phyloP scores from a whole-genome alignment of 257 asterid genomes.

The Solanum neorickii region DNA sequence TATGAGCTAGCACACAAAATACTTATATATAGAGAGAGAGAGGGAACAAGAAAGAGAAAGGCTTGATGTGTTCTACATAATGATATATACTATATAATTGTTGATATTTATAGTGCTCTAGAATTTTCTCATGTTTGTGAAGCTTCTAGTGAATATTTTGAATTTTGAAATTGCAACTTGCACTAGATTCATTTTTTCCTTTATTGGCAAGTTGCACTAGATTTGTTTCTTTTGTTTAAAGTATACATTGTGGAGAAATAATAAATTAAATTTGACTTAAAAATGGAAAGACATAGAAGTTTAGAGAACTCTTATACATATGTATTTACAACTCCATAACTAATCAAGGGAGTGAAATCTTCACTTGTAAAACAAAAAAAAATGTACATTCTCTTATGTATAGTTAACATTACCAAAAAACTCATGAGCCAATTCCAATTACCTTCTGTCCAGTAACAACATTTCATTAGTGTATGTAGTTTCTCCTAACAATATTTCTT shows the following conservation, averaged over 20 bases:
- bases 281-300: background rate
- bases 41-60: background rate
- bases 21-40: background rate
- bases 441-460: background rate
- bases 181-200: background rate
- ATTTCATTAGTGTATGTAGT: background rate
- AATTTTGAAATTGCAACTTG: background rate
- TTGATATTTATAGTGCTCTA: background rate
- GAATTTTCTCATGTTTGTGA: constrained; percentile 6
- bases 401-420: background rate
- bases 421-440: background rate
- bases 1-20: background rate
- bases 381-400: background rate
- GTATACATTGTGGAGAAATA: background rate
- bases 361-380: background rate
- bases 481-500: background rate
- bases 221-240: background rate
- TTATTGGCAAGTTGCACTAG: background rate
- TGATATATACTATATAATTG: background rate
- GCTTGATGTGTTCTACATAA: background rate
- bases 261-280: background rate
- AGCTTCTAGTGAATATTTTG: constrained; percentile 7
- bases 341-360: background rate
- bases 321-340: background rate
- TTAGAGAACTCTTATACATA: background rate